Conservation (phyloP, 2,329 filamentous ascomycete species). For the Claviceps fusiformis region DNA sequence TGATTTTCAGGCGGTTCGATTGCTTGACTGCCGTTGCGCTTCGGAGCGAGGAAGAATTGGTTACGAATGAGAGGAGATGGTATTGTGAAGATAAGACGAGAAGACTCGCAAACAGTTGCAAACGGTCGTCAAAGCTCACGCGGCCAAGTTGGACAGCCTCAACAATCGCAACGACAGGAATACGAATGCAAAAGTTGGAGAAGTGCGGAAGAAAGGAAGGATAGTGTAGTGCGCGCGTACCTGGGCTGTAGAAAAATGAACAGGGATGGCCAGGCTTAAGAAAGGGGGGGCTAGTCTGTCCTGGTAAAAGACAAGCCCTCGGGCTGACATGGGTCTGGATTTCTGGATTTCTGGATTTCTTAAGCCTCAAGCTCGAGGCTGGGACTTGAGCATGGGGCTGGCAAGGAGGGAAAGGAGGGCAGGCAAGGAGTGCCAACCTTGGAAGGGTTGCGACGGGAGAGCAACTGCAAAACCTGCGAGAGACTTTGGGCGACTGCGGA, state of each 20-base stretch:
- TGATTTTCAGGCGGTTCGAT: neutral
- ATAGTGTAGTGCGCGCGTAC: neutral
- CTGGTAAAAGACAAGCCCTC: neutral
- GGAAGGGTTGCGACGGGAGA: neutral
- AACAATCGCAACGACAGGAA: neutral
- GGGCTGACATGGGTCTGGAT: slow-evolving; percentile 1
- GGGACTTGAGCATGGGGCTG: neutral
- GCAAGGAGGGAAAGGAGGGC: neutral
- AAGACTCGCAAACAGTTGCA: neutral
- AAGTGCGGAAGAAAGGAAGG: slow-evolving; percentile 3
- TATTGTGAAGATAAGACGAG: neutral
- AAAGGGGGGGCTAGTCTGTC: slow-evolving; percentile 1
- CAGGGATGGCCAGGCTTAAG: slow-evolving; percentile 5
- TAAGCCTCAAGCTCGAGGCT: neutral
- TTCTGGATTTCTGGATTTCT: neutral
- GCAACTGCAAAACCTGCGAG: neutral
- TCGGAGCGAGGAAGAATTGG: neutral
- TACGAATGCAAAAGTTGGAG: slow-evolving; percentile 1
- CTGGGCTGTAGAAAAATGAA: slow-evolving; percentile 3
- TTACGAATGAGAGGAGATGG: neutral
- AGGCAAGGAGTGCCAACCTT: neutral
- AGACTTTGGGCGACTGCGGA: neutral
- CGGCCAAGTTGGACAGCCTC: neutral
- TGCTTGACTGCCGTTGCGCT: neutral
- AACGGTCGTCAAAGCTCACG: neutral